Conservation (phyloP, 805 yeast species). For the Candida coquimbonensis region DNA sequence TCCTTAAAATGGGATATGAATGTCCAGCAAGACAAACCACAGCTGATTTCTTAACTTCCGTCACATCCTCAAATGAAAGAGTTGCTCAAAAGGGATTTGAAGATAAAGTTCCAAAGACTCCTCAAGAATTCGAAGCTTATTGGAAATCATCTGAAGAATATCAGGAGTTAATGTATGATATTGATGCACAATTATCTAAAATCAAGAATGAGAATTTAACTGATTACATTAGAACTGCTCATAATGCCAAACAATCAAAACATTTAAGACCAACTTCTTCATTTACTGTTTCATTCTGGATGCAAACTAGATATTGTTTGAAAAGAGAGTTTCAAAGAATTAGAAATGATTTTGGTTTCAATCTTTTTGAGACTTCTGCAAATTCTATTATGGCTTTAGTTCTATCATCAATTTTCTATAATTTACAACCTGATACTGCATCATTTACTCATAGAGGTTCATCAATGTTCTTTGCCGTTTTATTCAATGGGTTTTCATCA, state of each 20-base stretch:
- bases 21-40: slow-evolving; percentile 63
- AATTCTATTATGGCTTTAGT: slow-evolving; percentile 45
- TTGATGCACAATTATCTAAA: slow-evolving; percentile 22
- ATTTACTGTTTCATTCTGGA: slow-evolving; percentile 40
- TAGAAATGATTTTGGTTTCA: slow-evolving; percentile 40
- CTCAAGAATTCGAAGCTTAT: slow-evolving; percentile 51
- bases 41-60: slow-evolving; percentile 64
- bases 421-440: slow-evolving; percentile 33
- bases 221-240: slow-evolving; percentile 32
- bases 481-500: slow-evolving; percentile 53
- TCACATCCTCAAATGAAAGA: slow-evolving; percentile 63
- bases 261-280: slow-evolving; percentile 38
- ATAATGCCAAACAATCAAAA: slow-evolving; percentile 42
- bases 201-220: slow-evolving; percentile 8
- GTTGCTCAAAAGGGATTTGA: slow-evolving; percentile 40
- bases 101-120: slow-evolving; percentile 48
- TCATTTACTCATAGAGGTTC: slow-evolving; percentile 50
- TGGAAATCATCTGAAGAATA: slow-evolving; percentile 51
- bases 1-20: slow-evolving; percentile 56
- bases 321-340: slow-evolving; percentile 40
- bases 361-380: slow-evolving; percentile 33
- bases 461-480: slow-evolving; percentile 54
- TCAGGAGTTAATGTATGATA: slow-evolving; percentile 33
- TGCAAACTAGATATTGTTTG: slow-evolving; percentile 42
- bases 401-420: slow-evolving; percentile 49